These are phyloP conservation scores for Tetracladium maxilliforme DNA, from an alignment of 2,329 filamentous ascomycete species.

Conservation along the genomic window DNA sequence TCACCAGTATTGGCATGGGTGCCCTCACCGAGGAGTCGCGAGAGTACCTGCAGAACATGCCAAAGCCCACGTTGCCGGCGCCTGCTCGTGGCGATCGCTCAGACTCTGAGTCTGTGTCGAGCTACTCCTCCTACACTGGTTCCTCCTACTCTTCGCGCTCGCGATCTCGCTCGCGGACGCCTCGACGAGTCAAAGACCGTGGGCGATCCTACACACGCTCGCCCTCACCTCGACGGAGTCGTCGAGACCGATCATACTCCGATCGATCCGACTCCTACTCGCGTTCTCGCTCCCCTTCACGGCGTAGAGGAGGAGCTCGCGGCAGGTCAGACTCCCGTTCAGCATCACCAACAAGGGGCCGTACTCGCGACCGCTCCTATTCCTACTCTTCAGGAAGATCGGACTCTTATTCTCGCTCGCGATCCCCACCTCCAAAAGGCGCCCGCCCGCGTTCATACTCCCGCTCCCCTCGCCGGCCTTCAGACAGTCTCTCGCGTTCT, in stretches of 20 bases:
- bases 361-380: not conserved
- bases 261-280: constrained; percentile 12
- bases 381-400: not conserved
- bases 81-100: constrained; percentile 38
- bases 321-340: constrained; percentile 17
- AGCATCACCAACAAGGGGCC: constrained; percentile 7
- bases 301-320: constrained; percentile 4
- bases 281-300: constrained; percentile 16
- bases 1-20: constrained; percentile 95
- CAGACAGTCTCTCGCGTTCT: not conserved
- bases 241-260: too few relatives aligned
- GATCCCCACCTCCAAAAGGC: not conserved
- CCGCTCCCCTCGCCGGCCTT: not conserved
- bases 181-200: constrained; percentile 5
- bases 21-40: constrained; percentile 89
- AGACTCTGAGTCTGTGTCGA: constrained; percentile 57
- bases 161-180: constrained; percentile 7
- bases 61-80: constrained; percentile 66
- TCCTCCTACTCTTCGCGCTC: constrained; percentile 37
- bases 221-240: too few relatives aligned
- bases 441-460: not conserved
- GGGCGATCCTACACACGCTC: constrained; percentile 3
- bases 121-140: constrained; percentile 61
- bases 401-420: constrained; percentile 1
- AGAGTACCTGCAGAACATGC: constrained; percentile 76